These are phyloP conservation scores for Cutaneotrichosporon dermatis DNA, from an alignment of 1,284 basidiomycete species.

Conservation along the genomic window DNA sequence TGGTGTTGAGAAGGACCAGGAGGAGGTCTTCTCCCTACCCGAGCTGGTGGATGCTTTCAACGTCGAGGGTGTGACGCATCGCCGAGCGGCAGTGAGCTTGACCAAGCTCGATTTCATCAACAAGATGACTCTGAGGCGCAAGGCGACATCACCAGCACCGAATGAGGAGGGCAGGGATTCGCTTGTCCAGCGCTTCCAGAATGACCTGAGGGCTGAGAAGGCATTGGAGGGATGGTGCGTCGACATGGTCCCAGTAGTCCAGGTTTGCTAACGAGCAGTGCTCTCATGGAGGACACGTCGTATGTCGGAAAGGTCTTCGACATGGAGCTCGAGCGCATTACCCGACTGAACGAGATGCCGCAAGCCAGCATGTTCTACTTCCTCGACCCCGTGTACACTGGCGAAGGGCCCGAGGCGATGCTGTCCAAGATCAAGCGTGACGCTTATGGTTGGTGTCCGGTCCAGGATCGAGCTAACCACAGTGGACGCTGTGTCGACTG, in stretches of 20 bases:
- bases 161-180: slow-evolving; percentile 18
- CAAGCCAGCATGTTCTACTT: slow-evolving; percentile 69
- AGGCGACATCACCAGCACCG: slow-evolving; percentile 33
- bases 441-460: slow-evolving; percentile 49
- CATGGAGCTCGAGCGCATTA: slow-evolving; percentile 57
- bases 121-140: slow-evolving; percentile 44
- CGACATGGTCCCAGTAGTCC: not conserved
- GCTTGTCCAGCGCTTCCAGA: slow-evolving; percentile 36
- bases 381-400: slow-evolving; percentile 58
- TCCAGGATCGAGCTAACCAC: slow-evolving; percentile 4
- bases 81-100: slow-evolving; percentile 41
- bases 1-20: slow-evolving; percentile 3
- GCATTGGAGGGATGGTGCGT: slow-evolving; percentile 33
- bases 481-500: slow-evolving; percentile 22
- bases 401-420: slow-evolving; percentile 59
- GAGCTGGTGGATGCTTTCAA: slow-evolving; percentile 42
- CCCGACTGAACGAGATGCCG: slow-evolving; percentile 65
- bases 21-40: slow-evolving; percentile 40
- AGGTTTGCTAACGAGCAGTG: slow-evolving; percentile 18
- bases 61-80: slow-evolving; percentile 35
- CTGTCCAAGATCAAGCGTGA: slow-evolving; percentile 50
- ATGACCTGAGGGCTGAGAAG: slow-evolving; percentile 32
- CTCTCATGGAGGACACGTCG: slow-evolving; percentile 30
- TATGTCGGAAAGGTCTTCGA: slow-evolving; percentile 45
- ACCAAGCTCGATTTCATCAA: slow-evolving; percentile 47